A percentile compares a stretch with the other conserved stretches of the same genome.
phyloP scores from a whole-genome alignment of 306 rosid species.

The Inga laurina region DNA sequence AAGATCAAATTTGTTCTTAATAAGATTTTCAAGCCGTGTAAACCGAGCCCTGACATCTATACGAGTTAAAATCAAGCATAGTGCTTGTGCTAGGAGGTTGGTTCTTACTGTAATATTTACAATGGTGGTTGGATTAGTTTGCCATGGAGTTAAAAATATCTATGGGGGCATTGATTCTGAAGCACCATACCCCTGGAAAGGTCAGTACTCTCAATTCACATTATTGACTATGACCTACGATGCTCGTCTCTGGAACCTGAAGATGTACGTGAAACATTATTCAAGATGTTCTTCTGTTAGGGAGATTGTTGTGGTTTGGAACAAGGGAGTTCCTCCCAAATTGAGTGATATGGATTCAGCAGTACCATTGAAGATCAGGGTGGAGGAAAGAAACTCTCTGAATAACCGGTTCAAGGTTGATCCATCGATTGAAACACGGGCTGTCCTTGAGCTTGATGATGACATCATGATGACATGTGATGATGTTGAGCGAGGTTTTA shows the following conservation, averaged over 20 bases:
- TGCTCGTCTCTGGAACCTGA: conserved; percentile 96
- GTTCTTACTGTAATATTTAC: conserved; percentile 60
- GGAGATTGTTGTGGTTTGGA: conserved; percentile 99
- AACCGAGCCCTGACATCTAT: conserved; percentile 63
- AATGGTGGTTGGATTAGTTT: conserved; percentile 71
- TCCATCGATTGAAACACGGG: conserved; percentile 76
- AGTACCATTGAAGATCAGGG: conserved; percentile 83
- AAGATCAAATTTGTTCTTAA: conserved; percentile 59
- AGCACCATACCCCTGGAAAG: conserved; percentile 76
- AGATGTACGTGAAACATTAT: conserved; percentile 87
- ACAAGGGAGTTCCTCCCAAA: conserved; percentile 90
- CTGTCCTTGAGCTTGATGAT: conserved; percentile 96
- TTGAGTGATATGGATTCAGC: conserved; percentile 78
- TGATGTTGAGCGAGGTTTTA: conserved; percentile 91
- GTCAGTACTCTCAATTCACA: conserved; percentile 89
- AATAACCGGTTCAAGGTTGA: conserved; percentile 85
- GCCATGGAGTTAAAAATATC: conserved; percentile 68
- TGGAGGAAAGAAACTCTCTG: conserved; percentile 79
- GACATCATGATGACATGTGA: conserved; percentile 98
- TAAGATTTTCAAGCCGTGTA: conserved; percentile 78
- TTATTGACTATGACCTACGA: conserved; percentile 92
- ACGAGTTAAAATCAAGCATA: conserved; percentile 70
- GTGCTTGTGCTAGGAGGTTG: conserved; percentile 75
- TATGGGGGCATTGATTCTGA: conserved; percentile 90
- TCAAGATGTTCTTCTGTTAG: conserved; percentile 90